These are phyloP conservation scores for Trametes pubescens DNA, from an alignment of 1,284 basidiomycete genomes.

Conservation along the genomic window DNA sequence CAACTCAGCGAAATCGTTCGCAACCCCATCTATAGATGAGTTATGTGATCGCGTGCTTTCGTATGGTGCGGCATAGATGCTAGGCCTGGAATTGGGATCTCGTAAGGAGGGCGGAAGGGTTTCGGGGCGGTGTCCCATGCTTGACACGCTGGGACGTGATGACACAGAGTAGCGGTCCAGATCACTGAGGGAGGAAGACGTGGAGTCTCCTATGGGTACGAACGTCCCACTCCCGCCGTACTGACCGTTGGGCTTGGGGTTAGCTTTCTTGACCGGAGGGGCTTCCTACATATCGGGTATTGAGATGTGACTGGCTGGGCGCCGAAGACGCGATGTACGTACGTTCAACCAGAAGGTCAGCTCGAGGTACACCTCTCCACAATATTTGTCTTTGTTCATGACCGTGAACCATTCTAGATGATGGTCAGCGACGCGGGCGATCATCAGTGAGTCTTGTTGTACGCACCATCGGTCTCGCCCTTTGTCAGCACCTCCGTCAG, in stretches of 20 bases:
- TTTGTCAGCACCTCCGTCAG: slow-evolving; percentile 91
- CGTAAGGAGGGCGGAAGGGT: slow-evolving; percentile 65
- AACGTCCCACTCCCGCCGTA: slow-evolving; percentile 84
- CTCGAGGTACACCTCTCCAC: slow-evolving; percentile 93
- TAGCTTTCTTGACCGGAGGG: slow-evolving; percentile 71
- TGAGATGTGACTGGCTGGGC: neutral
- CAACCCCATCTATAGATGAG: slow-evolving; percentile 57
- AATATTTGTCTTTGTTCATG: slow-evolving; percentile 90
- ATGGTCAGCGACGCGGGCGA: slow-evolving; percentile 6
- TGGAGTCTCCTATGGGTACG: slow-evolving; percentile 58
- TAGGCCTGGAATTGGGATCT: slow-evolving; percentile 65
- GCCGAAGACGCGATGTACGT: slow-evolving; percentile 51
- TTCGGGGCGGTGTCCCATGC: slow-evolving; percentile 55
- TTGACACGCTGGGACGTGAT: slow-evolving; percentile 49
- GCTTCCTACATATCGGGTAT: slow-evolving; percentile 59
- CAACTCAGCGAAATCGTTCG: slow-evolving; percentile 73
- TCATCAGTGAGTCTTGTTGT: slow-evolving; percentile 1
- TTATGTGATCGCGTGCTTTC: slow-evolving; percentile 46
- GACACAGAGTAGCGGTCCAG: slow-evolving; percentile 34
- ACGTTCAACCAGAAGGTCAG: slow-evolving; percentile 97
- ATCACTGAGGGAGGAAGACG: slow-evolving; percentile 39
- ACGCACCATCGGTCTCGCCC: slow-evolving; percentile 95
- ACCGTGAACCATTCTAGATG: slow-evolving; percentile 92
- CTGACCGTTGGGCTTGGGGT: slow-evolving; percentile 64
- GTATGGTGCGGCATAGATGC: slow-evolving; percentile 81